phyloP scores from a whole-genome alignment of 2,329 filamentous ascomycete species.

The Verticillium isaacii region DNA sequence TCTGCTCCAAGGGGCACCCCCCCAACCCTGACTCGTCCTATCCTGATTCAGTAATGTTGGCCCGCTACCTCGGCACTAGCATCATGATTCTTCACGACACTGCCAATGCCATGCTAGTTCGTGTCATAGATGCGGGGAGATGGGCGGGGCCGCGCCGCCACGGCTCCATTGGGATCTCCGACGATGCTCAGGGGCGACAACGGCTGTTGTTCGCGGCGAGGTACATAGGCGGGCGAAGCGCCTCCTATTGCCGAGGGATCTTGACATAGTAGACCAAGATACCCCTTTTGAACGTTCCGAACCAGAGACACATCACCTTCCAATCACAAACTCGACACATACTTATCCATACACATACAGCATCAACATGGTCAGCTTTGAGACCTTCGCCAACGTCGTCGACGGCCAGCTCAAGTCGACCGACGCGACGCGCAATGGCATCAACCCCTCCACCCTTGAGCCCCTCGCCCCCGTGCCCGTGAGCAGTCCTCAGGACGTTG shows the following conservation, averaged over 20 bases:
- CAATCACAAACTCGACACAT: neutral
- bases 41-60: neutral
- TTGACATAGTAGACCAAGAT: neutral
- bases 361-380: constrained; percentile 29
- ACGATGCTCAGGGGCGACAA: neutral
- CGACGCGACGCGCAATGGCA: constrained; percentile 36
- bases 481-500: constrained; percentile 40
- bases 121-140: neutral
- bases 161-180: neutral
- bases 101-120: neutral
- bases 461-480: constrained; percentile 46
- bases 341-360: neutral
- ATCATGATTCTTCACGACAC: neutral
- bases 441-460: constrained; percentile 46
- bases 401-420: constrained; percentile 41
- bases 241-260: neutral
- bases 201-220: neutral
- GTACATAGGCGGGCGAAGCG: neutral
- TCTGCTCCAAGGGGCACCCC: neutral
- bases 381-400: constrained; percentile 45
- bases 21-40: constrained; percentile 1
- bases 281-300: neutral
- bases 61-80: constrained; percentile 3
- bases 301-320: too few relatives aligned
- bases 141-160: neutral